A percentile compares a stretch with the other conserved stretches of the same genome.
phyloP scores from a whole-genome alignment of 1,139 yeast genomes.

The Cylindricascospora bacillispora region DNA sequence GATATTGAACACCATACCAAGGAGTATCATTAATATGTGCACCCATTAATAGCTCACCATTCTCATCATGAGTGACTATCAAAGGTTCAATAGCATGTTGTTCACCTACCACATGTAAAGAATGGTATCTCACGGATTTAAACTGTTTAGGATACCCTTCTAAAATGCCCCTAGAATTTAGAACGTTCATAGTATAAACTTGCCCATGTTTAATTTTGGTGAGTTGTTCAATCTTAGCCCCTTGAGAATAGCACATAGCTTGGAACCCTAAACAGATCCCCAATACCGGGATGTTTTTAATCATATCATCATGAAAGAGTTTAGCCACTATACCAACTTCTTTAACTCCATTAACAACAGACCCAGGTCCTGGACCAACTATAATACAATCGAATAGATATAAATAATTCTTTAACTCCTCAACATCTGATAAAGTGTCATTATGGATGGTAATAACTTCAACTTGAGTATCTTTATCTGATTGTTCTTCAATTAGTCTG shows the following conservation, averaged over 20 bases:
- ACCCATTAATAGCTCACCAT: constrained; percentile 56
- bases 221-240: constrained; percentile 43
- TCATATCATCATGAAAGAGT: constrained; percentile 14
- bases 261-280: constrained; percentile 96
- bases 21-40: constrained; percentile 50
- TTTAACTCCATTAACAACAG: constrained; percentile 41
- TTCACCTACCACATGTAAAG: constrained; percentile 42
- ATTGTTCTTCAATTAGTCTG: constrained; percentile 39
- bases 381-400: constrained; percentile 61
- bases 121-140: constrained; percentile 79
- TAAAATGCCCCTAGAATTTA: constrained; percentile 30
- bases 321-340: constrained; percentile 69
- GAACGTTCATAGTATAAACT: constrained; percentile 34
- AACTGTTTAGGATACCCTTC: constrained; percentile 31
- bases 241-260: constrained; percentile 56
- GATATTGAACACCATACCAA: constrained; percentile 90
- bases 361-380: constrained; percentile 97
- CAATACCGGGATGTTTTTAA: constrained; percentile 45
- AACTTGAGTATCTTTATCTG: constrained; percentile 33
- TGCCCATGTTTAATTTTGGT: constrained; percentile 75
- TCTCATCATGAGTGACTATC: constrained; percentile 37
- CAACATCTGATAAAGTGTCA: constrained; percentile 41
- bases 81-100: constrained; percentile 35
- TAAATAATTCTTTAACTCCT: constrained; percentile 28
- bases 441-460: constrained; percentile 62